Conservation (phyloP, 2,329 filamentous ascomycete species). For the Botrytis fabae region DNA sequence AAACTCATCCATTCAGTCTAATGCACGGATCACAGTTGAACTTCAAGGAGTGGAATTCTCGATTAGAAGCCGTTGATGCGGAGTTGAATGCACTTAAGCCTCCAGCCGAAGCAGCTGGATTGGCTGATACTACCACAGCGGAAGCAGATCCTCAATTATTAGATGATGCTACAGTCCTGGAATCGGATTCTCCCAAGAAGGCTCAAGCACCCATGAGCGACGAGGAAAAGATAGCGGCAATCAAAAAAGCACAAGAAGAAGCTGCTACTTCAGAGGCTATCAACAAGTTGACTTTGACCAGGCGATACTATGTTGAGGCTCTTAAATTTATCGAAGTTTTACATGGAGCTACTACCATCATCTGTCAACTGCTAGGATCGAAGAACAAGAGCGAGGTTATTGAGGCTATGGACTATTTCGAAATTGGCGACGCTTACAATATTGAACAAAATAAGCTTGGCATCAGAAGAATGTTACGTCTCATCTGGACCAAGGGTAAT, state of each 20-base stretch:
- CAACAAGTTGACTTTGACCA: conserved; percentile 81
- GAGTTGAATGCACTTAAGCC: conserved; percentile 82
- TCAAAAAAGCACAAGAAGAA: conserved; percentile 81
- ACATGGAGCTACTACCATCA: conserved; percentile 74
- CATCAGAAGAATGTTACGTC: conserved; percentile 89
- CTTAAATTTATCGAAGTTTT: conserved; percentile 91
- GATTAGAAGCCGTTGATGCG: conserved; percentile 78
- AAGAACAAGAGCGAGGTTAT: conserved; percentile 99
- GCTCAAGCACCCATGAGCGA: conserved; percentile 63
- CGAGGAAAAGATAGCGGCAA: conserved; percentile 70
- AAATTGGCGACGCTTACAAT: conserved; percentile 92
- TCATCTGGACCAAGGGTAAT: conserved; percentile 99
- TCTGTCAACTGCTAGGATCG: conserved; percentile 86
- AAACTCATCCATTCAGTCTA: conserved; percentile 90
- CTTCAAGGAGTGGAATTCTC: conserved; percentile 79
- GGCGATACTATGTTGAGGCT: conserved; percentile 90
- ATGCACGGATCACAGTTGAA: conserved; percentile 87
- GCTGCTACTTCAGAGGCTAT: conserved; percentile 87
- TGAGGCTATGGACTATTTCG: conserved; percentile 98
- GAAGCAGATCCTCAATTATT: conserved; percentile 77
- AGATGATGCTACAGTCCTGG: conserved; percentile 84
- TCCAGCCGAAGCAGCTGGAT: conserved; percentile 69
- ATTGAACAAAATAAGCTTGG: conserved; percentile 90
- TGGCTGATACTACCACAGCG: conserved; percentile 59
- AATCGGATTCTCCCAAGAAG: conserved; percentile 64